Base-by-base conservation (phyloP, 352 stramenopile genomes). In the Phytopythium helicoides region DNA sequence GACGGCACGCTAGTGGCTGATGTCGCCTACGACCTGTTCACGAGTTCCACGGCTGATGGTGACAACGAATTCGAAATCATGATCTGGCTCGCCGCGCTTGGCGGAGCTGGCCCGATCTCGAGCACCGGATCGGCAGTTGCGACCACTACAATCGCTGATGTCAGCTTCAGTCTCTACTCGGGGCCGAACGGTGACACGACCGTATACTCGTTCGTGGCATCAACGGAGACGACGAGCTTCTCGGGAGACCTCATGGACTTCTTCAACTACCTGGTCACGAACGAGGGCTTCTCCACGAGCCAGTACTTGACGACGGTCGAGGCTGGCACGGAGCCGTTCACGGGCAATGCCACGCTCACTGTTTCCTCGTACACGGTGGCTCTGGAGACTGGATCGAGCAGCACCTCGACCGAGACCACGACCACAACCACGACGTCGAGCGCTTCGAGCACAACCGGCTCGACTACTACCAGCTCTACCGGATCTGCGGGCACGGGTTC, bases 21-120 rank as follows among this genome's bases (percentile, higher is more conserved):
- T 16, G 58, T 81, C 12, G 63, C 58, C 25, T 77, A 72, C 56
- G 68, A 77, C 26, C 46, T 77, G 14, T 74, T 77, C 50, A 74
- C 64, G 3, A 63, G 61, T 22, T 65, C 68, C 0, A 58, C 52
- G 14, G 26, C 26, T 3, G 34, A 15, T 11, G 68, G 68, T 7
- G 48, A 56, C 3, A 57, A 69, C 49, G 56, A 71, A 46, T 69
- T 67, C 51, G 68, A 77, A 50, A 42, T 73, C 31, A 74, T 77
- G 68, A 63, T 74, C 40, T 73, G 68, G 68, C 58, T 77, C 14
- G 42, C 68, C 12, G 64, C 67, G 14, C 49, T 71, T 1, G 64
- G 64, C 10, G 67, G 64, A 12, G 48, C 67, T 6, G 62, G 57
- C 41, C 64, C 67, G 8, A 56, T 73, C 44, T 62, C 67, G 6